phyloP scores from a whole-genome alignment of 352 stramenopile species.

The Thalassiosira delicatula region DNA sequence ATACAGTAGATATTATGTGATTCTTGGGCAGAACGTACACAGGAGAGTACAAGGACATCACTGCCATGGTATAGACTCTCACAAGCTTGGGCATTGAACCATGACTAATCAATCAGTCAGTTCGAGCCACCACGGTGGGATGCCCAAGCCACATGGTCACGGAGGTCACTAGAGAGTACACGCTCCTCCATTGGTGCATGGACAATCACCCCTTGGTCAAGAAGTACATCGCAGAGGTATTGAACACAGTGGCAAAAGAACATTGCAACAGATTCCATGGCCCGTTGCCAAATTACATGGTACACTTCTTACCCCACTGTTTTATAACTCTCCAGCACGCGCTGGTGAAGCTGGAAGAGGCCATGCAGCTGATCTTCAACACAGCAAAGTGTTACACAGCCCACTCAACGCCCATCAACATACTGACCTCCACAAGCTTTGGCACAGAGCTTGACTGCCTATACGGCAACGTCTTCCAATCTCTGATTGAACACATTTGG shows the following conservation, averaged over 20 bases:
- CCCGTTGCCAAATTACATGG: slow-evolving; percentile 26
- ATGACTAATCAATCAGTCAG: background rate
- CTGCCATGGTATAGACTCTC: background rate
- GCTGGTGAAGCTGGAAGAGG: no score
- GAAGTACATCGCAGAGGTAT: background rate
- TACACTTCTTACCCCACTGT: slow-evolving; percentile 34
- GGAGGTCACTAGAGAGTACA: slow-evolving; percentile 6
- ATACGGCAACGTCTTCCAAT: background rate
- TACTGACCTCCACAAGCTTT: background rate
- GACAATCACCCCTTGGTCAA: slow-evolving; percentile 14
- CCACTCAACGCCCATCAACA: background rate
- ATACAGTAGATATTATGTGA: slow-evolving; percentile 2
- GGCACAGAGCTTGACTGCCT: background rate
- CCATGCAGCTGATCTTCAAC: no score
- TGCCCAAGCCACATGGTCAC: slow-evolving; percentile 6
- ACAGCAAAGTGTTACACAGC: background rate
- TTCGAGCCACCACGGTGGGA: slow-evolving; percentile 7
- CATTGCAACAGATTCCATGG: slow-evolving; percentile 34
- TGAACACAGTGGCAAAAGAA: slow-evolving; percentile 40
- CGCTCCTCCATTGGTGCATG: background rate
- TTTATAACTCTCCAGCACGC: slow-evolving; percentile 48
- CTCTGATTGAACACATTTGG: background rate
- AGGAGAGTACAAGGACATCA: slow-evolving; percentile 5
- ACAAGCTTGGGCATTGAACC: background rate
- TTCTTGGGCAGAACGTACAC: slow-evolving; percentile 28